These are phyloP conservation scores for Effrenium voratum DNA, from an alignment of 73 alveolate species.

Conservation along the genomic window DNA sequence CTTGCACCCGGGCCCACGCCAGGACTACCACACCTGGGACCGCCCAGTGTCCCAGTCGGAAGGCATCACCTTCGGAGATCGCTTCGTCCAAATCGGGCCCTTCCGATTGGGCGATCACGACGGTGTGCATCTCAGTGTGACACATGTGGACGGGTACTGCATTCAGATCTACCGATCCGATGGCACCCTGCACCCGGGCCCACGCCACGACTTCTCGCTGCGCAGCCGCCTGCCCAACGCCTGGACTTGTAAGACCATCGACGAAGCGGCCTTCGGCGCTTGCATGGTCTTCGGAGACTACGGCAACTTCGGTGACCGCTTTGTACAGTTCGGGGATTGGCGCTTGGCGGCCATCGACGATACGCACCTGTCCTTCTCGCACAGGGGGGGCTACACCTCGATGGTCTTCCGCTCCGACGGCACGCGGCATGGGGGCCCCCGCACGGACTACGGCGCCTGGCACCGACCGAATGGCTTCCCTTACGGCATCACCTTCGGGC, in stretches of 20 bases:
- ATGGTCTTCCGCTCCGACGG: slow-evolving; percentile 21
- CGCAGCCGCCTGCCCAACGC: neutral
- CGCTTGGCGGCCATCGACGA: neutral
- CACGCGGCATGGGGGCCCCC: neutral
- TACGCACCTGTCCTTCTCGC: neutral
- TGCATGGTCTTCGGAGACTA: slow-evolving; percentile 24
- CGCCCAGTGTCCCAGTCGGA: neutral
- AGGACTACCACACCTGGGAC: neutral
- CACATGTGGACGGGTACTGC: neutral
- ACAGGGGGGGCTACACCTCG: neutral
- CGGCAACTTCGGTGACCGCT: slow-evolving; percentile 17
- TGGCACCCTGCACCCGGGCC: slow-evolving; percentile 2
- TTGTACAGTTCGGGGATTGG: slow-evolving; percentile 20
- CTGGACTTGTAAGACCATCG: neutral
- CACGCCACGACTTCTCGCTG: neutral
- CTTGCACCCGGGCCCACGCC: neutral
- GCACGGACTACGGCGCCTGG: slow-evolving; percentile 36
- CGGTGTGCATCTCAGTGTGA: neutral
- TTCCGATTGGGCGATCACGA: neutral
- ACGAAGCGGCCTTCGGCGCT: neutral
- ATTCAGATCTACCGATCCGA: slow-evolving; percentile 12
- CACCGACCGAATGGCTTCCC: neutral
- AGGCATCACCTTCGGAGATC: slow-evolving; percentile 14
- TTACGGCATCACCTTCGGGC: slow-evolving; percentile 15
- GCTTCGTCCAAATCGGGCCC: slow-evolving; percentile 17